Percentiles rank a stretch among this genome's conserved stretches.
phyloP scores from a whole-genome alignment of 208 protist species.

The Spongospora subterranea region DNA sequence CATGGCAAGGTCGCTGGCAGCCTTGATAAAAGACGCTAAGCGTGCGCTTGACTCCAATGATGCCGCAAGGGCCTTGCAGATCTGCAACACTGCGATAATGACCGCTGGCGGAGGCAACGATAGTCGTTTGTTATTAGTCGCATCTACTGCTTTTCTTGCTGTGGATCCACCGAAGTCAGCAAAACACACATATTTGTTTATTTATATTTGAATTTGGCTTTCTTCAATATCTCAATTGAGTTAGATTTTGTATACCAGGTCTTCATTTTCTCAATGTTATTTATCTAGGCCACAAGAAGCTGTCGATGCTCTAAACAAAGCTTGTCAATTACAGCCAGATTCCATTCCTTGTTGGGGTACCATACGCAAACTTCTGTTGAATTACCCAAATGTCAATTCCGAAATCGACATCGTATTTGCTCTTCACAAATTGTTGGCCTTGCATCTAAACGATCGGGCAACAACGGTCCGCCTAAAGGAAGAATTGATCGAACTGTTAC shows the following conservation, averaged over 20 bases:
- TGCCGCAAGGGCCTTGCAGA: background rate
- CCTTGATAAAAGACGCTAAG: background rate
- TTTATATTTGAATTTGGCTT: too few relatives aligned
- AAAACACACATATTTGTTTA: too few relatives aligned
- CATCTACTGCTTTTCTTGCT: background rate
- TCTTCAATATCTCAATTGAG: too few relatives aligned
- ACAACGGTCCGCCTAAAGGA: background rate
- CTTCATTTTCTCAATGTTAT: too few relatives aligned
- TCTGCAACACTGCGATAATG: background rate
- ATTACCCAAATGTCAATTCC: background rate
- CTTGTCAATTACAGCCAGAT: constrained; percentile 4
- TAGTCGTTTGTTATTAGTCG: background rate
- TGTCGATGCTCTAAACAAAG: background rate
- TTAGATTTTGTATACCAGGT: too few relatives aligned
- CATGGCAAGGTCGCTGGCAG: background rate
- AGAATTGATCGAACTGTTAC: background rate
- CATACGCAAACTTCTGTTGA: background rate
- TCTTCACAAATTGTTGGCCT: background rate
- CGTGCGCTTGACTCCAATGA: background rate
- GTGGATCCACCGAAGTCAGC: constrained; percentile 1
- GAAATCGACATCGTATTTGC: background rate
- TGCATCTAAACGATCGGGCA: background rate
- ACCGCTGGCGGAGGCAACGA: background rate
- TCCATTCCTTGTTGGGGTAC: background rate
- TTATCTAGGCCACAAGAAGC: background rate